phyloP scores from a whole-genome alignment of 768 basidiomycete species.

The Kwoniella dendrophila region DNA sequence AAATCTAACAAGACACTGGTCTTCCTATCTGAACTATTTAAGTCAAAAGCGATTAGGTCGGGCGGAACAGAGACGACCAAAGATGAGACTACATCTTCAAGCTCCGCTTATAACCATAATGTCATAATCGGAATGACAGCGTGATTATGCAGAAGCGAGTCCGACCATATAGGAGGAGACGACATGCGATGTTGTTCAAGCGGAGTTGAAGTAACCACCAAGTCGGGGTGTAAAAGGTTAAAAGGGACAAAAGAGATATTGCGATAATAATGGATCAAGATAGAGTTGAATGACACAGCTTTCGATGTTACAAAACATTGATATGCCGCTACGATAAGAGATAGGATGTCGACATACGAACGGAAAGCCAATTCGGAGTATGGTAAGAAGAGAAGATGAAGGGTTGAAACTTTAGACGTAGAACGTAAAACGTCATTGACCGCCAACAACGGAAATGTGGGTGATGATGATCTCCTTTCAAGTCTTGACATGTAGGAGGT shows the following conservation, averaged over 20 bases:
- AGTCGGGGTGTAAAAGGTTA: background rate
- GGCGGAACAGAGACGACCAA: background rate
- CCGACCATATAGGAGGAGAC: background rate
- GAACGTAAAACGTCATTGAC: too few relatives aligned
- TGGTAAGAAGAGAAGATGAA: background rate
- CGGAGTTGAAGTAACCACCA: background rate
- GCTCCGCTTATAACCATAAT: slow-evolving; percentile 1
- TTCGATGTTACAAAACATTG: too few relatives aligned
- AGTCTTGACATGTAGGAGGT: too few relatives aligned
- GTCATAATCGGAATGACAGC: background rate
- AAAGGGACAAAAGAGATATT: slow-evolving; percentile 1
- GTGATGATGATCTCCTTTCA: too few relatives aligned
- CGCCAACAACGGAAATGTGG: too few relatives aligned
- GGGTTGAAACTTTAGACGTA: too few relatives aligned
- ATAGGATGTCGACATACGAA: too few relatives aligned
- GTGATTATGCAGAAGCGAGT: background rate
- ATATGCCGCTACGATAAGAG: too few relatives aligned
- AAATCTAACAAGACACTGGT: too few relatives aligned
- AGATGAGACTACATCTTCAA: background rate
- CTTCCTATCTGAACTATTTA: background rate
- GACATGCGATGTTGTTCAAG: background rate
- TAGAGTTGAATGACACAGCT: background rate
- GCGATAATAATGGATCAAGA: background rate
- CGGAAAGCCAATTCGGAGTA: too few relatives aligned
- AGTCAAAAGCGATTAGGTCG: background rate